Percentiles rank a stretch among this genome's conserved stretches.
Evolutionary conservation across 768 basidiomycete species (phyloP).

Genomic region (Sarcodon sp.): DNA sequence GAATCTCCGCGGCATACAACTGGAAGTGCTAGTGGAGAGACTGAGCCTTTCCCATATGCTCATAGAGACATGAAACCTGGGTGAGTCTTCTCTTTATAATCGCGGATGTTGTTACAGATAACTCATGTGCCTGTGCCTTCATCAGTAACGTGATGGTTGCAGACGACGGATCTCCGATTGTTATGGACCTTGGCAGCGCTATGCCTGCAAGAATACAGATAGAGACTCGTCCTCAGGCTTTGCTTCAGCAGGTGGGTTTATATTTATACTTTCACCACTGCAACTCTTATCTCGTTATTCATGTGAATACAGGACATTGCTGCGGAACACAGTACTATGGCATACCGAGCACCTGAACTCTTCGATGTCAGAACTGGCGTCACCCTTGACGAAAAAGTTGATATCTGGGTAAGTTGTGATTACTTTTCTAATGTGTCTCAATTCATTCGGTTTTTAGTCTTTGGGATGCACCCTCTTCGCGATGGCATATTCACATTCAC

Average conservation of each 20-base stretch:
- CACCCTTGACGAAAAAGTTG: slow-evolving; percentile 85
- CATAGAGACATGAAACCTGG: slow-evolving; percentile 96
- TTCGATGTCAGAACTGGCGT: slow-evolving; percentile 94
- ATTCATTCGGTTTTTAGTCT: slow-evolving; percentile 38
- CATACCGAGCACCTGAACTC: slow-evolving; percentile 92
- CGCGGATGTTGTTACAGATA: neutral
- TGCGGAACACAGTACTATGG: slow-evolving; percentile 97
- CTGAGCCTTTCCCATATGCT: slow-evolving; percentile 76
- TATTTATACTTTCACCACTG: neutral
- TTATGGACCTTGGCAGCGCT: slow-evolving; percentile 97
- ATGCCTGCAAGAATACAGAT: slow-evolving; percentile 77
- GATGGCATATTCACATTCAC: slow-evolving; percentile 89
- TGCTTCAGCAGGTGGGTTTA: slow-evolving; percentile 66
- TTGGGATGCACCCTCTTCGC: slow-evolving; percentile 93
- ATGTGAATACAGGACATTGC: slow-evolving; percentile 60
- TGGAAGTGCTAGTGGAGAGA: slow-evolving; percentile 15
- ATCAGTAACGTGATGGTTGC: slow-evolving; percentile 91
- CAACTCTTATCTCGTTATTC: neutral
- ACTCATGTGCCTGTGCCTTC: neutral
- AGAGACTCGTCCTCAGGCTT: slow-evolving; percentile 73
- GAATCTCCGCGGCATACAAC: neutral
- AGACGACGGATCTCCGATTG: slow-evolving; percentile 82
- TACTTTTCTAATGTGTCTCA: neutral
- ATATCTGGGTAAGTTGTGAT: slow-evolving; percentile 70
- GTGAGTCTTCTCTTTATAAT: slow-evolving; percentile 30